Evolutionary conservation across 2,329 filamentous ascomycete genomes (phyloP).

Genomic region (Monosporascus sp.): DNA sequence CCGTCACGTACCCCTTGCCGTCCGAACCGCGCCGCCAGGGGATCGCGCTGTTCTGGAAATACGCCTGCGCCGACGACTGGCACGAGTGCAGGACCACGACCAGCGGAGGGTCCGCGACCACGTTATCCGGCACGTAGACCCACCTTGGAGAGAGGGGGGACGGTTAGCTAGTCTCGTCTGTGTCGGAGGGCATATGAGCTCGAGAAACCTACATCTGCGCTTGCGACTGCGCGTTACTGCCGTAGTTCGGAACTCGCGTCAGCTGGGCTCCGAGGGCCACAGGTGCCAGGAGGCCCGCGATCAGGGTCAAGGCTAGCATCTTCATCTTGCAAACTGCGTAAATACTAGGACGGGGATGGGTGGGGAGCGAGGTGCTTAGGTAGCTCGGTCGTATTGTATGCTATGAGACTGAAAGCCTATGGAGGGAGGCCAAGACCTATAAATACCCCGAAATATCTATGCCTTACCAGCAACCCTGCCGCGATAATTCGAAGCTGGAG

Average conservation of each 20-base stretch:
- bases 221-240: conserved; percentile 30
- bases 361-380: too few species aligned
- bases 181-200: background rate
- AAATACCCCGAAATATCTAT: too few species aligned
- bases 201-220: conserved; percentile 26
- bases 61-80: conserved; percentile 30
- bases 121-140: conserved; percentile 31
- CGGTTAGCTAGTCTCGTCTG: background rate
- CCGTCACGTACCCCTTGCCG: conserved; percentile 34
- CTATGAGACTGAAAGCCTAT: too few species aligned
- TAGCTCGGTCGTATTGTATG: too few species aligned
- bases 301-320: conserved; percentile 18
- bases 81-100: conserved; percentile 34
- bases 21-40: conserved; percentile 30
- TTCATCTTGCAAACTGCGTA: background rate
- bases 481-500: too few species aligned
- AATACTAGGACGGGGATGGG: background rate
- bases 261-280: conserved; percentile 23
- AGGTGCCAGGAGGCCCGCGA: conserved; percentile 16
- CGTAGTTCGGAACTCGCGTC: conserved; percentile 28
- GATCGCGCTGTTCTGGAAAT: conserved; percentile 30
- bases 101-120: conserved; percentile 27
- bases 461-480: too few species aligned
- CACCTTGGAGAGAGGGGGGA: conserved; percentile 16
- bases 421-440: too few species aligned